Percentiles rank a stretch among this genome's conserved stretches.
Conservation (phyloP, 495 filamentous ascomycete genomes). For the Aspergillus avenaceus region DNA sequence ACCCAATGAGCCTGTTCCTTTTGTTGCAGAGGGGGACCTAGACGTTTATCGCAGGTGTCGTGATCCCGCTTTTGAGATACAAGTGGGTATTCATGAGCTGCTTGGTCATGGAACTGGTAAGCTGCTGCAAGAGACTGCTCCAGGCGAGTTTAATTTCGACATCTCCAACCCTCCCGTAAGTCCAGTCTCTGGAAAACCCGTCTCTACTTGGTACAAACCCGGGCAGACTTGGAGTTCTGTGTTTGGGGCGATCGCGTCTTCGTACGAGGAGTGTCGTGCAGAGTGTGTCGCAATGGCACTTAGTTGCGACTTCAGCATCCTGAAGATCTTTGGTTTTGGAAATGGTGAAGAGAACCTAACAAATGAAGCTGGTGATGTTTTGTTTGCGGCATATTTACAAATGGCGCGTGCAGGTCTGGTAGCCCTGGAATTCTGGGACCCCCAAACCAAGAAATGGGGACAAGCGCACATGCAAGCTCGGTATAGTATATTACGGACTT, state of each 20-base stretch:
- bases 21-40: constrained; percentile 71
- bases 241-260: constrained; percentile 79
- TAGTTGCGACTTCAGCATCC: constrained; percentile 79
- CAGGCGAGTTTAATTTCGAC: constrained; percentile 85
- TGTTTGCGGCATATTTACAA: constrained; percentile 79
- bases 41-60: constrained; percentile 74
- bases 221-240: constrained; percentile 92
- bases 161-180: constrained; percentile 70
- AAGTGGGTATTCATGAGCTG: constrained; percentile 93
- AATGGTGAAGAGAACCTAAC: constrained; percentile 67
- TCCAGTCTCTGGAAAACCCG: constrained; percentile 70
- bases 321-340: constrained; percentile 89
- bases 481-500: constrained; percentile 82
- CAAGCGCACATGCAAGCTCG: constrained; percentile 94
- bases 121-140: constrained; percentile 80
- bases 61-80: constrained; percentile 87
- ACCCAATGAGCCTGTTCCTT: constrained; percentile 84
- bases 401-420: constrained; percentile 89
- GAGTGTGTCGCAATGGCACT: constrained; percentile 94
- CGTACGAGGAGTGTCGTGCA: constrained; percentile 80
- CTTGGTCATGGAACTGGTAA: constrained; percentile 96
- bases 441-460: constrained; percentile 83
- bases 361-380: constrained; percentile 74
- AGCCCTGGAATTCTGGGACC: constrained; percentile 86
- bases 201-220: constrained; percentile 86